phyloP scores from a whole-genome alignment of 2,329 filamentous ascomycete genomes.

The Penicillium nordicum region DNA sequence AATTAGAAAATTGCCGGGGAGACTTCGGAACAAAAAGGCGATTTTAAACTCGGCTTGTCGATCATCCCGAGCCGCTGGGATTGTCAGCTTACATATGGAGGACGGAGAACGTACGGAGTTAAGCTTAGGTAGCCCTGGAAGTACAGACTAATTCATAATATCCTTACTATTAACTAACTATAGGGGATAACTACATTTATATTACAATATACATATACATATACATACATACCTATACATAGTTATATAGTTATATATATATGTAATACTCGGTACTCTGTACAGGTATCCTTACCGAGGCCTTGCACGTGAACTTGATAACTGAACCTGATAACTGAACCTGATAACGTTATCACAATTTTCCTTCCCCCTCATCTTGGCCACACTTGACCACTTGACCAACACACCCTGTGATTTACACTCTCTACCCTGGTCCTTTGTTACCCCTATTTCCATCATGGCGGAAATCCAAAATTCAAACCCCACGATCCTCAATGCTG shows the following conservation, averaged over 20 bases:
- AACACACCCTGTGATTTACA: not conserved
- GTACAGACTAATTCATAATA: not conserved
- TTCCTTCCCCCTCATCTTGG: constrained; percentile 1
- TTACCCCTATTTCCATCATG: constrained; percentile 21
- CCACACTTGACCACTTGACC: not conserved
- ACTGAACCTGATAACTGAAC: not conserved
- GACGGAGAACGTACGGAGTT: not conserved
- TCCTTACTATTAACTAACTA: not conserved
- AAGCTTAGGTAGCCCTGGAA: too few species aligned
- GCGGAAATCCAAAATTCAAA: constrained; percentile 59
- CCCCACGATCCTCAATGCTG: constrained; percentile 83
- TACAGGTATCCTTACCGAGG: not conserved
- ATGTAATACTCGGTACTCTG: not conserved
- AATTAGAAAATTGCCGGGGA: not conserved
- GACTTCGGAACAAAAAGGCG: not conserved
- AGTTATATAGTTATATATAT: too few species aligned
- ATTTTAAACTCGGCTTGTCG: not conserved
- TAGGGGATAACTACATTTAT: not conserved
- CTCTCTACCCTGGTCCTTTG: not conserved
- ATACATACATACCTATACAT: too few species aligned
- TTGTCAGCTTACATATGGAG: not conserved
- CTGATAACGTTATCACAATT: constrained; percentile 2
- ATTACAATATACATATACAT: not conserved
- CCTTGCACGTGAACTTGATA: not conserved
- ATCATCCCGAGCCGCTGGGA: constrained; percentile 4